phyloP scores from a whole-genome alignment of 2,329 filamentous ascomycete genomes.

The Penicillium polonicum region DNA sequence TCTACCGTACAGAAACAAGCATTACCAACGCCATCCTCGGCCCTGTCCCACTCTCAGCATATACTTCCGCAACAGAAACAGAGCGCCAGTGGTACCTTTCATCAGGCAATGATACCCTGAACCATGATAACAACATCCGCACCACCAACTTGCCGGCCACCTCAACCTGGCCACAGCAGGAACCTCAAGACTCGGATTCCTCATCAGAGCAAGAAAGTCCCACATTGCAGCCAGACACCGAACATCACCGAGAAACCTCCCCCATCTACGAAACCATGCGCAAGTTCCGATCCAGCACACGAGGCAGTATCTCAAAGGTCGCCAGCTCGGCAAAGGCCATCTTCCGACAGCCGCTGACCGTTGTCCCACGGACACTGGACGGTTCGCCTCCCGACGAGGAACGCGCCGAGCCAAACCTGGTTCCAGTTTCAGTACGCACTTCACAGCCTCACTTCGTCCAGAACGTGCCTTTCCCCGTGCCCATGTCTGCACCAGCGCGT shows the following conservation, averaged over 20 bases:
- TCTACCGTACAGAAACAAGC: conserved; percentile 24
- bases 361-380: neutral
- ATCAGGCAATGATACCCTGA: neutral
- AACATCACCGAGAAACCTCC: neutral
- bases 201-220: neutral
- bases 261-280: conserved; percentile 14
- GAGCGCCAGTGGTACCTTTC: conserved; percentile 1
- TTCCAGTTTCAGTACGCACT: neutral
- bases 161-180: neutral
- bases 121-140: neutral
- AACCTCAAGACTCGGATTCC: neutral
- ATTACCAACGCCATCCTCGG: conserved; percentile 23
- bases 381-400: neutral
- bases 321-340: conserved; percentile 1
- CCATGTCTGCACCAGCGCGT: neutral
- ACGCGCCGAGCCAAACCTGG: neutral
- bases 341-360: neutral
- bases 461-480: neutral
- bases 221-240: neutral
- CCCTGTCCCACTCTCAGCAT: conserved; percentile 18
- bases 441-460: neutral
- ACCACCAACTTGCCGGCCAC: neutral
- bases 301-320: conserved; percentile 3
- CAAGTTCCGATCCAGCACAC: conserved; percentile 1
- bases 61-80: conserved; percentile 15